Evolutionary conservation across 2,329 filamentous ascomycete species (phyloP).

Genomic region (Fusarium burgessii): DNA sequence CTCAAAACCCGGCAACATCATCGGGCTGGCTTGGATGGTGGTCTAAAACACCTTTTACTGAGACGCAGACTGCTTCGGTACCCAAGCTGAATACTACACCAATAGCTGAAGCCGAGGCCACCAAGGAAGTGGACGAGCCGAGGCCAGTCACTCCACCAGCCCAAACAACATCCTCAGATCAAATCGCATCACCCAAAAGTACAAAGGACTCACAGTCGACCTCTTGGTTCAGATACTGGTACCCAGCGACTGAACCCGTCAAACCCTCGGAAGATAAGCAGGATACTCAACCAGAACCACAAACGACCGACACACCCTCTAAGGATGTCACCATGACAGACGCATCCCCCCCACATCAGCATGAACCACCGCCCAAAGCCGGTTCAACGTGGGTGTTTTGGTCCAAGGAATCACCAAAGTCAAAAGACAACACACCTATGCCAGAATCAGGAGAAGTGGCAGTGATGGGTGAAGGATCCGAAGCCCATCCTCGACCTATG

Average conservation of each 20-base stretch:
- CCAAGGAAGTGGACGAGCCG: conserved; percentile 29
- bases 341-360: conserved; percentile 50
- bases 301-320: conserved; percentile 36
- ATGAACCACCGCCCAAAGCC: conserved; percentile 57
- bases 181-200: conserved; percentile 18
- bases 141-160: conserved; percentile 42
- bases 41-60: conserved; percentile 47
- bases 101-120: conserved; percentile 8
- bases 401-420: conserved; percentile 69
- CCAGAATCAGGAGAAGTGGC: conserved; percentile 66
- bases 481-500: conserved; percentile 65
- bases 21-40: conserved; percentile 70
- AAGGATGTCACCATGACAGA: conserved; percentile 60
- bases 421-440: conserved; percentile 47
- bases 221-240: conserved; percentile 59
- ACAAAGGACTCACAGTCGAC: conserved; percentile 40
- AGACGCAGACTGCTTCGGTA: conserved; percentile 29
- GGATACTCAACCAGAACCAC: conserved; percentile 14
- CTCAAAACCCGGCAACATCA: conserved; percentile 48
- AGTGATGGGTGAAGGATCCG: conserved; percentile 67
- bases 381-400: conserved; percentile 85
- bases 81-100: conserved; percentile 32
- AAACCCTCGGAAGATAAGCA: conserved; percentile 26
- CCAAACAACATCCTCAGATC: conserved; percentile 35
- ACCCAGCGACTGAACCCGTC: conserved; percentile 34